Conservation (phyloP, 2,329 filamentous ascomycete genomes). For the Fusarium compactum region DNA sequence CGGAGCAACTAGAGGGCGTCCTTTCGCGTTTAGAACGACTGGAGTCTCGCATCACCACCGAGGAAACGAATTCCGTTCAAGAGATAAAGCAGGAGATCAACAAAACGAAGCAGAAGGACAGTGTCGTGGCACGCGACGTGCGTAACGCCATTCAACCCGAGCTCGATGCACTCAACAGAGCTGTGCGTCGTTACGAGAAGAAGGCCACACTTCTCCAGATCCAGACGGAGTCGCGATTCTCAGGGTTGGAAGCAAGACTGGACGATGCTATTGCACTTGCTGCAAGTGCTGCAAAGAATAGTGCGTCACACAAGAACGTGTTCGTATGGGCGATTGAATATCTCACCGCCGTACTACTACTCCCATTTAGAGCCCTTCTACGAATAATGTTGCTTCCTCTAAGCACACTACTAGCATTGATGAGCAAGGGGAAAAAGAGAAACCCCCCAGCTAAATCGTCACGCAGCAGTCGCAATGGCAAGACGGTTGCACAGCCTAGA, state of each 20-base stretch:
- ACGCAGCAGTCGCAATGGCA: conserved; percentile 43
- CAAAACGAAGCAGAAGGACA: conserved; percentile 57
- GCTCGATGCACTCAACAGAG: conserved; percentile 87
- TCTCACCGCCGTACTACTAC: conserved; percentile 50
- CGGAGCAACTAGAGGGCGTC: conserved; percentile 67
- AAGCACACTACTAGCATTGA: conserved; percentile 52
- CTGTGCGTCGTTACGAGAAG: conserved; percentile 92
- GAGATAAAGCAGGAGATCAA: conserved; percentile 50
- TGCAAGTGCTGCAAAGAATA: conserved; percentile 74
- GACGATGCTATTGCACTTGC: conserved; percentile 85
- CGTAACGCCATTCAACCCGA: conserved; percentile 79
- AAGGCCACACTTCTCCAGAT: conserved; percentile 80
- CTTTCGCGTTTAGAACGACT: conserved; percentile 75
- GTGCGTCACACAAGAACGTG: conserved; percentile 53
- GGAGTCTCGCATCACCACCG: conserved; percentile 63
- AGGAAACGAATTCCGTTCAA: conserved; percentile 44
- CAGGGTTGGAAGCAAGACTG: conserved; percentile 76
- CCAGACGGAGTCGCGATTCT: conserved; percentile 81
- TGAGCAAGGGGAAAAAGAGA: conserved; percentile 52
- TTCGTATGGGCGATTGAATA: conserved; percentile 55
- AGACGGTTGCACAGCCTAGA: conserved; percentile 46
- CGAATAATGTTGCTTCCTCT: conserved; percentile 59
- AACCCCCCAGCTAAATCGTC: conserved; percentile 36
- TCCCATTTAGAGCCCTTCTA: conserved; percentile 58
- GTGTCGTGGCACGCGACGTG: conserved; percentile 67